Percentiles rank a stretch among this genome's conserved stretches.
Conservation (phyloP, 495 filamentous ascomycete genomes). For the Rhizodiscina lignyota region DNA sequence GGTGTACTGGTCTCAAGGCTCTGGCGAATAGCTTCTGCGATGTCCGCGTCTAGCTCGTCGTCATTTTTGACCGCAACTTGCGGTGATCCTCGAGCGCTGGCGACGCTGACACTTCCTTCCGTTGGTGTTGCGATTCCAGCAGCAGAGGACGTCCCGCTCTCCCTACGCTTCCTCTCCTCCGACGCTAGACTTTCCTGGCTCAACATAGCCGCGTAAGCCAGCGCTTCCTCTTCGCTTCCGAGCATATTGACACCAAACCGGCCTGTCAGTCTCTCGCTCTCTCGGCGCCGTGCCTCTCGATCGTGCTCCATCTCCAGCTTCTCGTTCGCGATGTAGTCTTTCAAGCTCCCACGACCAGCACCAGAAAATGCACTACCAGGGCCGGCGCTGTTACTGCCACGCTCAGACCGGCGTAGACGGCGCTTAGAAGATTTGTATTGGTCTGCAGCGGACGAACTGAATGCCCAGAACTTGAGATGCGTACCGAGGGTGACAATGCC, state of each 20-base stretch:
- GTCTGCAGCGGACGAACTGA: constrained; percentile 53
- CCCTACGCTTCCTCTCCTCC: constrained; percentile 38
- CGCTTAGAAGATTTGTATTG: constrained; percentile 49
- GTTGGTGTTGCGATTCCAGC: constrained; percentile 19
- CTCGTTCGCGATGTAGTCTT: constrained; percentile 72
- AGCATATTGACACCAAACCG: constrained; percentile 71
- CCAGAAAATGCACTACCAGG: constrained; percentile 33
- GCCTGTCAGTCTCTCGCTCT: constrained; percentile 48
- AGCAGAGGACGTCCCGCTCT: constrained; percentile 31
- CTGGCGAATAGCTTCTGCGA: constrained; percentile 66
- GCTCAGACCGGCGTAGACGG: constrained; percentile 38
- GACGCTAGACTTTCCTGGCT: constrained; percentile 66
- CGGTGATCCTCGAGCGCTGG: constrained; percentile 7
- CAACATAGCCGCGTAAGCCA: constrained; percentile 78
- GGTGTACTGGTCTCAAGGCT: constrained; percentile 30
- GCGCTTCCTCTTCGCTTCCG: constrained; percentile 72
- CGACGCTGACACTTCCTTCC: constrained; percentile 17
- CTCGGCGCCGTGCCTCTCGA: constrained; percentile 38
- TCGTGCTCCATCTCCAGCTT: constrained; percentile 66
- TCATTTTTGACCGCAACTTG: constrained; percentile 28
- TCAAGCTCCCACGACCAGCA: constrained; percentile 43
- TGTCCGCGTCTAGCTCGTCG: constrained; percentile 51
- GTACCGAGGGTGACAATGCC: constrained; percentile 80
- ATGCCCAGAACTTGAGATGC: constrained; percentile 83
- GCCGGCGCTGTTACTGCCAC: constrained; percentile 37